A percentile compares a stretch with the other conserved stretches of the same genome.
These are phyloP conservation scores for Plasmodium cynomolgi DNA, from an alignment of 169 alveolate species.

Conservation along the genomic window DNA sequence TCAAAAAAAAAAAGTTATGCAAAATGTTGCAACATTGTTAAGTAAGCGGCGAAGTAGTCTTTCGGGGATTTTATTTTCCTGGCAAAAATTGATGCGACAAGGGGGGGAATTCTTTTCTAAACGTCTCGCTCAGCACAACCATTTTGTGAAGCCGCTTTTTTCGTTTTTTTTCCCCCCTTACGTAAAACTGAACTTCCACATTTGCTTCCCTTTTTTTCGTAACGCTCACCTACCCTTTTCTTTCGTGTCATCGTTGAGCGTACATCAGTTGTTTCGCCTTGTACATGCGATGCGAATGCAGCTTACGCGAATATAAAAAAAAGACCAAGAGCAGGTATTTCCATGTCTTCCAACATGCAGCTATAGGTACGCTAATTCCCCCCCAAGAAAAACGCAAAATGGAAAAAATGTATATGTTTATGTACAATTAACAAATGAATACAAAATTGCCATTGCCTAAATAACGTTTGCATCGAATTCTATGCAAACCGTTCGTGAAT, in stretches of 20 bases:
- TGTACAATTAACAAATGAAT: background rate
- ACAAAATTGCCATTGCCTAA: background rate
- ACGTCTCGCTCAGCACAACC: background rate
- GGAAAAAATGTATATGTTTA: background rate
- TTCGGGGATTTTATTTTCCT: background rate
- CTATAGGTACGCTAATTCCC: background rate
- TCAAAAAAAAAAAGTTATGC: background rate
- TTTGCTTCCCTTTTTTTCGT: background rate
- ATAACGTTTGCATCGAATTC: background rate
- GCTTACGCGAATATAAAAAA: background rate
- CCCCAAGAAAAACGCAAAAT: background rate
- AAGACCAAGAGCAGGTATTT: background rate
- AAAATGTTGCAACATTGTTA: background rate
- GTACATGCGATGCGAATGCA: background rate
- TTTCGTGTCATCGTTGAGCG: background rate
- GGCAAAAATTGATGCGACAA: background rate
- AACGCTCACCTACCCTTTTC: background rate
- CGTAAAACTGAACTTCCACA: background rate
- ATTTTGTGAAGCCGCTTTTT: background rate
- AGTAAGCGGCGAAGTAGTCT: background rate
- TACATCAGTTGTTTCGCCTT: background rate
- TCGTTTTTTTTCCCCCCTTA: background rate
- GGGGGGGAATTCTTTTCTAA: background rate
- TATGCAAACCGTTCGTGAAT: background rate
- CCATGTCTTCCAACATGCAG: background rate